A percentile compares a stretch with the other conserved stretches of the same genome.
Evolutionary conservation across 2,329 filamentous ascomycete species (phyloP).

Genomic region (Cryoendolithus antarcticus): DNA sequence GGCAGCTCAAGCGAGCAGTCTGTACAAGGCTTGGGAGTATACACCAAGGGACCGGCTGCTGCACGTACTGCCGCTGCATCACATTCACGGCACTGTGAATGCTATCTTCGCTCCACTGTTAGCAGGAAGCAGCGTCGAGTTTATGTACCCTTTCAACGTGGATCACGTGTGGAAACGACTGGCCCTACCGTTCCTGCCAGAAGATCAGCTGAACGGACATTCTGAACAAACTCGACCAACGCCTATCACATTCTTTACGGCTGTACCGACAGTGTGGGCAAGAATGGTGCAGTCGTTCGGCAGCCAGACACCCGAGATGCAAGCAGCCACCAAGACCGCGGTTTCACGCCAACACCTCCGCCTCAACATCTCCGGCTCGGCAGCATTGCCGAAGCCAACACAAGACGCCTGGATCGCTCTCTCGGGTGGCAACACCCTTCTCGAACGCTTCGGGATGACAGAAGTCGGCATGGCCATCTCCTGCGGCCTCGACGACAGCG

Average conservation of each 20-base stretch:
- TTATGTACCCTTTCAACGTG: slow-evolving; percentile 88
- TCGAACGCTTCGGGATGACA: slow-evolving; percentile 97
- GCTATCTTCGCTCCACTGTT: slow-evolving; percentile 79
- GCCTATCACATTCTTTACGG: slow-evolving; percentile 85
- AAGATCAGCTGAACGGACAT: slow-evolving; percentile 18
- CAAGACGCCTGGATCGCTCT: slow-evolving; percentile 74
- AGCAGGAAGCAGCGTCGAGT: slow-evolving; percentile 78
- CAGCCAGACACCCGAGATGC: slow-evolving; percentile 45
- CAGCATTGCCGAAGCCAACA: slow-evolving; percentile 78
- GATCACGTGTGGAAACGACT: slow-evolving; percentile 76
- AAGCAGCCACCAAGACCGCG: slow-evolving; percentile 55
- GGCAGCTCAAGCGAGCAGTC: slow-evolving; percentile 67
- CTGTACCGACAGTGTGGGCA: slow-evolving; percentile 89
- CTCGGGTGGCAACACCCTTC: slow-evolving; percentile 70
- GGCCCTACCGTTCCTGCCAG: slow-evolving; percentile 59
- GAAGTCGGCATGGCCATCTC: slow-evolving; percentile 97
- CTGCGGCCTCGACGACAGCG: slow-evolving; percentile 63
- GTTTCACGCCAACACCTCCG: slow-evolving; percentile 67
- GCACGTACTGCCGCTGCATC: slow-evolving; percentile 85
- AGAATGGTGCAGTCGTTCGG: slow-evolving; percentile 64
- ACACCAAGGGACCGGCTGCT: slow-evolving; percentile 64
- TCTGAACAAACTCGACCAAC: slow-evolving; percentile 18
- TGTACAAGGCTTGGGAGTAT: slow-evolving; percentile 83
- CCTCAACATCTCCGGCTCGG: slow-evolving; percentile 86
- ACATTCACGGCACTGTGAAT: slow-evolving; percentile 94